Percentiles rank a stretch among this genome's conserved stretches.
phyloP scores from a whole-genome alignment of 371 early-diverging fungal species.

The Mortierella sp. region DNA sequence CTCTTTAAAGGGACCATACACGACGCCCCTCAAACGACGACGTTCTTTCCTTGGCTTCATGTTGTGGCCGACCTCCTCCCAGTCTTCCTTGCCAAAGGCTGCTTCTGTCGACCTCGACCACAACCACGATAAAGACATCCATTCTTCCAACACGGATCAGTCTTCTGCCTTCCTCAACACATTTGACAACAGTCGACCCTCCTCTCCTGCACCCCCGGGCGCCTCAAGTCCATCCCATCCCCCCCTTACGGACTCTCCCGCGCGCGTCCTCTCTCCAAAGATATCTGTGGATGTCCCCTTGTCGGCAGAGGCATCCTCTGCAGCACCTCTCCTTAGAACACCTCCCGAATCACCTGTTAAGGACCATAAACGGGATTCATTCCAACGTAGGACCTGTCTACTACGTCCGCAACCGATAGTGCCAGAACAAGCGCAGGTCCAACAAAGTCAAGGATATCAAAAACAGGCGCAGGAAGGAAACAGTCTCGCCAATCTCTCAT shows the following conservation, averaged over 20 bases:
- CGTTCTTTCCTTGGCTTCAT: constrained; percentile 12
- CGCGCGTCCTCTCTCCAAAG: constrained; percentile 36
- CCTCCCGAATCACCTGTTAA: constrained; percentile 47
- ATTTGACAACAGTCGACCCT: constrained; percentile 40
- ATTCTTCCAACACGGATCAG: constrained; percentile 21
- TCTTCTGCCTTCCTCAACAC: constrained; percentile 19
- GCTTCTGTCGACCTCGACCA: constrained; percentile 10
- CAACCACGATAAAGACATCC: constrained; percentile 15
- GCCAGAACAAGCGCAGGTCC: no score
- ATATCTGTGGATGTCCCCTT: constrained; percentile 19
- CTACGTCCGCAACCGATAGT: background rate
- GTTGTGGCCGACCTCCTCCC: constrained; percentile 23
- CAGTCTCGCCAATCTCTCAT: constrained; percentile 14
- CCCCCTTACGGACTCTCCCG: constrained; percentile 7
- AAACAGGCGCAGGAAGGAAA: background rate
- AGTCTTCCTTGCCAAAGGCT: constrained; percentile 29
- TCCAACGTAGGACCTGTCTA: constrained; percentile 13
- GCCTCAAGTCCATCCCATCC: background rate
- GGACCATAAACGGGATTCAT: constrained; percentile 24
- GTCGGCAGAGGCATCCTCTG: background rate
- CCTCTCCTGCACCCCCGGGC: constrained; percentile 28
- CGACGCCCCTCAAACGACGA: constrained; percentile 5
- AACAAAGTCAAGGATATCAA: background rate
- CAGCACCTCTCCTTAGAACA: constrained; percentile 22
- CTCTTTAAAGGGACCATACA: background rate